phyloP scores from a whole-genome alignment of 2,329 filamentous ascomycete genomes.

The Diaporthe australafricana region DNA sequence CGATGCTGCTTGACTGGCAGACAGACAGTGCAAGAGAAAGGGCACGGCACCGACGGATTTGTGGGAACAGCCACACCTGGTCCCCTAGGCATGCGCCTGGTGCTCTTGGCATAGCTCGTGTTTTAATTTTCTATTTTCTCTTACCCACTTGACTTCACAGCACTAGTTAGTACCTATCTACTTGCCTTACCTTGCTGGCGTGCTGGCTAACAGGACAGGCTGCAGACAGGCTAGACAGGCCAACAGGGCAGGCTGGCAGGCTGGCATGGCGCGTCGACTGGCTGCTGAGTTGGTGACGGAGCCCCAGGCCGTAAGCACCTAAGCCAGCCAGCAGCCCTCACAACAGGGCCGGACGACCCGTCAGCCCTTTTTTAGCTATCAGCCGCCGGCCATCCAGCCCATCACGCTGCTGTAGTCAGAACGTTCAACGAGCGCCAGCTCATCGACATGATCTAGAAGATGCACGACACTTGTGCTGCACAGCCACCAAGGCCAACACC shows the following conservation, averaged over 20 bases:
- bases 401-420: too few relatives aligned
- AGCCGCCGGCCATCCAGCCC: background rate
- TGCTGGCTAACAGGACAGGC: background rate
- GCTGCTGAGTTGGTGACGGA: too few relatives aligned
- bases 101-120: constrained; percentile 20
- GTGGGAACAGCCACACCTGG: constrained; percentile 29
- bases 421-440: background rate
- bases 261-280: too few relatives aligned
- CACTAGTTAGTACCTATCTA: too few relatives aligned
- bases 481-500: background rate
- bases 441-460: background rate
- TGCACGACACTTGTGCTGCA: background rate
- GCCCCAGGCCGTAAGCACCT: too few relatives aligned
- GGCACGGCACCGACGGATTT: background rate
- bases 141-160: background rate
- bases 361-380: background rate
- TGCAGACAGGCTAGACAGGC: too few relatives aligned
- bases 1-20: background rate
- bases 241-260: too few relatives aligned
- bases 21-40: background rate
- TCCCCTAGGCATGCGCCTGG: constrained; percentile 8
- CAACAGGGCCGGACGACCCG: too few relatives aligned
- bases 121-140: constrained; percentile 2
- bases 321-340: too few relatives aligned
- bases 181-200: background rate